phyloP scores from a whole-genome alignment of 108 stramenopile species.

The Fistulifera pelliculosa region DNA sequence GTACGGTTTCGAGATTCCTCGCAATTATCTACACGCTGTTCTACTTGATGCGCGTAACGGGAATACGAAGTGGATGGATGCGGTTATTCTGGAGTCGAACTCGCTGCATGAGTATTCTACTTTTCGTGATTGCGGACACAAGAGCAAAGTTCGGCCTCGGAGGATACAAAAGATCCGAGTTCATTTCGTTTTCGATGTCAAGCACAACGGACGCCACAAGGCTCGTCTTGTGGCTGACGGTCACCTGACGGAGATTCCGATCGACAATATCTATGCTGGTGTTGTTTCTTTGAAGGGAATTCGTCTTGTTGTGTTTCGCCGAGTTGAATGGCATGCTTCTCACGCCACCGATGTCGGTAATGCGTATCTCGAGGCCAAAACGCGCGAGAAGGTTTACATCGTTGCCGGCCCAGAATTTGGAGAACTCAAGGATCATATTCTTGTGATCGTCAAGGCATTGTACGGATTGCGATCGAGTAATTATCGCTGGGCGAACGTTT shows the following conservation, averaged over 20 bases:
- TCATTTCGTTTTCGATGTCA: constrained; percentile 21
- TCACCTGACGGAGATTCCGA: constrained; percentile 13
- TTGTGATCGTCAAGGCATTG: constrained; percentile 3
- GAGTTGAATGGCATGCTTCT: constrained; percentile 19
- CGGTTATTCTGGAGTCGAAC: constrained; percentile 7
- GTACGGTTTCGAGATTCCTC: constrained; percentile 16
- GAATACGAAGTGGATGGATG: constrained; percentile 29
- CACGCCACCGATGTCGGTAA: constrained; percentile 17
- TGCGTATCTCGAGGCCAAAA: constrained; percentile 14
- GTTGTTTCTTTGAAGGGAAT: constrained; percentile 20
- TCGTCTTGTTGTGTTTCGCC: constrained; percentile 18
- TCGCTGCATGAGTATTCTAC: constrained; percentile 13
- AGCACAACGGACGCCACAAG: constrained; percentile 25
- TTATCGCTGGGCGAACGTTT: background rate
- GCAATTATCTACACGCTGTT: constrained; percentile 15
- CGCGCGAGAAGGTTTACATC: constrained; percentile 14
- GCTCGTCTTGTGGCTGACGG: constrained; percentile 28
- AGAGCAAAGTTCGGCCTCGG: constrained; percentile 3
- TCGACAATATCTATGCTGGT: constrained; percentile 19
- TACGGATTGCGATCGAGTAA: constrained; percentile 3
- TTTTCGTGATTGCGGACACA: constrained; percentile 15
- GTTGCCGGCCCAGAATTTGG: constrained; percentile 18
- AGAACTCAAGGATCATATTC: background rate
- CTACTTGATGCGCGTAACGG: constrained; percentile 24
- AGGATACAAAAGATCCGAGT: constrained; percentile 20